phyloP scores from a whole-genome alignment of 495 filamentous ascomycete genomes.

The Podospora sp. region DNA sequence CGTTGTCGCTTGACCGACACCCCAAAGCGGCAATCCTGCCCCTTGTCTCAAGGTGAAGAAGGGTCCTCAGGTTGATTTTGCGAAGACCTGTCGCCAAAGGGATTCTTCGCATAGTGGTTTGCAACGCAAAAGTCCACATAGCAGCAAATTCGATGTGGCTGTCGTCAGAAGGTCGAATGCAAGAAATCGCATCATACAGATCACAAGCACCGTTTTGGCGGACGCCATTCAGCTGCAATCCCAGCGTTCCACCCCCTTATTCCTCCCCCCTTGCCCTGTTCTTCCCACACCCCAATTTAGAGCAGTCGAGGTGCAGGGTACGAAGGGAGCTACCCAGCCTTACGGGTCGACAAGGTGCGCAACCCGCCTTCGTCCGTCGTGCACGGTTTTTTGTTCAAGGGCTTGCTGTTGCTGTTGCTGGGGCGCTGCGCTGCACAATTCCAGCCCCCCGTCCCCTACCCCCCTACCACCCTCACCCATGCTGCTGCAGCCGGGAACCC shows the following conservation, averaged over 20 bases:
- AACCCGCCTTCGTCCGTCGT: constrained; percentile 8
- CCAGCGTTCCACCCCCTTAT: not conserved
- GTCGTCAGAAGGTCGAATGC: not conserved
- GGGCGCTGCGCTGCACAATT: constrained; percentile 13
- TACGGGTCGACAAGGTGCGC: constrained; percentile 25
- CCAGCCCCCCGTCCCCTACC: not conserved
- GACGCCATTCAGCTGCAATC: not conserved
- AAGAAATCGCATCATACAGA: not conserved
- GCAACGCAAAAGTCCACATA: too few relatives aligned
- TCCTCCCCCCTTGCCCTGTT: not conserved
- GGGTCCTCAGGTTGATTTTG: not conserved
- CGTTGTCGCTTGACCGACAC: constrained; percentile 19
- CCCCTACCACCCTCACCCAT: constrained; percentile 7
- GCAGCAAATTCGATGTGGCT: too few relatives aligned
- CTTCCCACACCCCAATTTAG: not conserved
- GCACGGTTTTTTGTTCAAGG: constrained; percentile 23
- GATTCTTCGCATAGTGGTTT: not conserved
- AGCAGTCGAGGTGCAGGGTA: not conserved
- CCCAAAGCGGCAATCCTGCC: constrained; percentile 2
- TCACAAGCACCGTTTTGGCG: not conserved
- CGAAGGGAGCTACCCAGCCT: constrained; percentile 25
- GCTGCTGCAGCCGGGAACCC: constrained; percentile 26
- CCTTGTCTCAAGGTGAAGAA: constrained; percentile 17
- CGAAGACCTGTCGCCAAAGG: not conserved
- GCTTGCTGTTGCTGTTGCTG: not conserved